A percentile compares a stretch with the other conserved stretches of the same genome.
Conservation (phyloP, 2,329 filamentous ascomycete species). For the Didymella lethalis region DNA sequence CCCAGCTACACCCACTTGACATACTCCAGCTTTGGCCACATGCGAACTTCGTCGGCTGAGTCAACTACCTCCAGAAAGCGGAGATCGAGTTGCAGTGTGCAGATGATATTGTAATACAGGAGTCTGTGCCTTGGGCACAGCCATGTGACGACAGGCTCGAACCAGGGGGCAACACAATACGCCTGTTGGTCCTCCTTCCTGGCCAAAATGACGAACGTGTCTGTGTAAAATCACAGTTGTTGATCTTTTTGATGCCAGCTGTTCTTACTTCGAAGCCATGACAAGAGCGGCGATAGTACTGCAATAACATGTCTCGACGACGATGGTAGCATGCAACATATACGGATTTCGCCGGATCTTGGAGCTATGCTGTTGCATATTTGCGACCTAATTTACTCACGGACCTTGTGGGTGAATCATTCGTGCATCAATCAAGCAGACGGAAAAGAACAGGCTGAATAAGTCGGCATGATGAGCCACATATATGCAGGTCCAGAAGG, state of each 20-base stretch:
- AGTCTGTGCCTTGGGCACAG: too few species aligned
- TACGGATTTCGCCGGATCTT: not conserved
- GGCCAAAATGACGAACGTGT: too few species aligned
- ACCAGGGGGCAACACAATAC: too few species aligned
- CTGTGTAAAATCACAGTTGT: too few species aligned
- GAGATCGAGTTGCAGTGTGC: not conserved
- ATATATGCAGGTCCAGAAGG: not conserved
- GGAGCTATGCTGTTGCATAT: not conserved
- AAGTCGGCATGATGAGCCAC: not conserved
- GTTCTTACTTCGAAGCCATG: not conserved
- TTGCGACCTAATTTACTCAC: not conserved
- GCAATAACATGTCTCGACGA: not conserved
- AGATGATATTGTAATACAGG: too few species aligned
- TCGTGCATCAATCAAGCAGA: slow-evolving; percentile 1
- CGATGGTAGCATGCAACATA: not conserved
- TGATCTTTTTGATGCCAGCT: too few species aligned
- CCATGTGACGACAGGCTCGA: too few species aligned
- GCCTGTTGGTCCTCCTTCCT: too few species aligned
- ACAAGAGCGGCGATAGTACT: too few species aligned
- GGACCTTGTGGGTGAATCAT: slow-evolving; percentile 1
- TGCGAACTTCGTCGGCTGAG: not conserved
- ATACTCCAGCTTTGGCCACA: not conserved
- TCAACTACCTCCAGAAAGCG: not conserved
- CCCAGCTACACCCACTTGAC: not conserved
- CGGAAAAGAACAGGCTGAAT: not conserved